These are phyloP conservation scores for Rhizophlyctis rosea DNA, from an alignment of 192 early-diverging fungal species.

Conservation along the genomic window DNA sequence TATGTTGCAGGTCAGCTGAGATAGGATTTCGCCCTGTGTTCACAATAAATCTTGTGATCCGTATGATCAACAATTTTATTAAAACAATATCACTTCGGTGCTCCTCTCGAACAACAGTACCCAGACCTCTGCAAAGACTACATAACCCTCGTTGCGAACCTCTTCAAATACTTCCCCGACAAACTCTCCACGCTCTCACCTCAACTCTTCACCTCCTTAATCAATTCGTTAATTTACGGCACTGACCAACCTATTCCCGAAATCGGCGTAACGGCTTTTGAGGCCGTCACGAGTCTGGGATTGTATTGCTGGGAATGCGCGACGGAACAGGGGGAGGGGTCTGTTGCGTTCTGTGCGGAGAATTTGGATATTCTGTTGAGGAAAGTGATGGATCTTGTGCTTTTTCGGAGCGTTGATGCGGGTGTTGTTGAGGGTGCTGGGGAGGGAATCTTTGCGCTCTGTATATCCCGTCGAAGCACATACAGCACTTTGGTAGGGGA, in stretches of 20 bases:
- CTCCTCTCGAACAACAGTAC: conserved; percentile 30
- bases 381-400: conserved; percentile 49
- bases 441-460: conserved; percentile 56
- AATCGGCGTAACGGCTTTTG: conserved; percentile 54
- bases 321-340: conserved; percentile 5
- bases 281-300: conserved; percentile 62
- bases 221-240: conserved; percentile 62
- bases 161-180: conserved; percentile 65
- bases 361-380: conserved; percentile 53
- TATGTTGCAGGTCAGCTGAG: conserved; percentile 59
- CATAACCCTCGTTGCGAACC: conserved; percentile 59
- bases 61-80: neutral
- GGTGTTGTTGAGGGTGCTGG: conserved; percentile 59
- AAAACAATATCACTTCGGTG: neutral
- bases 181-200: conserved; percentile 49
- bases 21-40: conserved; percentile 9
- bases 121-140: conserved; percentile 63
- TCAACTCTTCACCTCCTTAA: conserved; percentile 50
- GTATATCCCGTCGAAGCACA: conserved; percentile 50
- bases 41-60: conserved; percentile 2
- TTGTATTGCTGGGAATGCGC: conserved; percentile 54
- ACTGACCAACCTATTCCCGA: conserved; percentile 58
- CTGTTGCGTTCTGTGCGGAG: conserved; percentile 30
- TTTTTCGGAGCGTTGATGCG: conserved; percentile 64
- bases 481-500: too few relatives aligned